These are phyloP conservation scores for Castanospermum australe DNA, from an alignment of 306 rosid genomes.

Conservation along the genomic window DNA sequence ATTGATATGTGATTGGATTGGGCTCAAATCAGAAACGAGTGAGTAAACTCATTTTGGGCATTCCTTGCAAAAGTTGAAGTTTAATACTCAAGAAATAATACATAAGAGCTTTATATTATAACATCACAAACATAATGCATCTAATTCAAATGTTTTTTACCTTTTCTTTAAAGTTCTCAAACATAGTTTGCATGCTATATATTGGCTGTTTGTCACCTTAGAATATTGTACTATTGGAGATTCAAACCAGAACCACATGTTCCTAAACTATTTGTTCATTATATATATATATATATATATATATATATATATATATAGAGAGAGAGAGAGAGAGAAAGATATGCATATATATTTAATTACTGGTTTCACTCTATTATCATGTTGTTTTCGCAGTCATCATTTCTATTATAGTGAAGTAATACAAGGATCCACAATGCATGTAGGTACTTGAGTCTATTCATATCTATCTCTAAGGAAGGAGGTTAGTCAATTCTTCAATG, in stretches of 20 bases:
- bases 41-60: neutral
- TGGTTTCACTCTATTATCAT: neutral
- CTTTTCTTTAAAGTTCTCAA: neutral
- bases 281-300: too few relatives aligned
- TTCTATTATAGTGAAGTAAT: neutral
- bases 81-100: neutral
- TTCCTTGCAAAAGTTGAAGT: conserved; percentile 13
- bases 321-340: too few relatives aligned
- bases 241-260: neutral
- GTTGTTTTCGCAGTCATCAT: neutral
- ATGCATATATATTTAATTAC: neutral
- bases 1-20: conserved; percentile 11
- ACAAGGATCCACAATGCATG: conserved; percentile 3
- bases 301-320: too few relatives aligned
- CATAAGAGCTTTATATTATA: neutral
- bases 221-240: neutral
- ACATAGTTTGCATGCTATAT: neutral
- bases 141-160: conserved; percentile 4
- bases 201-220: neutral
- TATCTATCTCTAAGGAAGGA: neutral
- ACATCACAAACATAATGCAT: neutral
- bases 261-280: conserved; percentile 7
- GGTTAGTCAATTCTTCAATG: neutral
- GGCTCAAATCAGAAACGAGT: conserved; percentile 27
- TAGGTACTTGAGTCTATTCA: neutral